Percentiles rank a stretch among this genome's conserved stretches.
Conservation (phyloP, 106 monocot species). For the Dendrobium huoshanense region DNA sequence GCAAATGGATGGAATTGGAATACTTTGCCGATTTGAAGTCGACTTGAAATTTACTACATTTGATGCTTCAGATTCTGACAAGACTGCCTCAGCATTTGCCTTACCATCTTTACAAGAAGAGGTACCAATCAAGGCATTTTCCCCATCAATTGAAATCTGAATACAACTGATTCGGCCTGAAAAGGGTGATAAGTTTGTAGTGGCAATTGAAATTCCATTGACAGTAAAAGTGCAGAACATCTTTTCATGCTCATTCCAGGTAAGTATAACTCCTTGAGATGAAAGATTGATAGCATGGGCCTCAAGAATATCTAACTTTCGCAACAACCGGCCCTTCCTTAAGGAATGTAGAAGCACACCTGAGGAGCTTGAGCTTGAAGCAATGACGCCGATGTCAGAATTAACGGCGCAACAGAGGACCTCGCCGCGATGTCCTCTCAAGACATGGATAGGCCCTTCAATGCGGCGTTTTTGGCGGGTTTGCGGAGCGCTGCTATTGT, state of each 20-base stretch:
- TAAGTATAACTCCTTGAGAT: conserved; percentile 66
- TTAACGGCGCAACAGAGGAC: conserved; percentile 60
- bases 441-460: conserved; percentile 84
- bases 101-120: conserved; percentile 25
- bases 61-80: background rate
- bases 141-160: conserved; percentile 68
- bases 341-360: conserved; percentile 81
- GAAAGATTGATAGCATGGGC: conserved; percentile 66
- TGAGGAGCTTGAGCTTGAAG: conserved; percentile 56
- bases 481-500: background rate
- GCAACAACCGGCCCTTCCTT: conserved; percentile 60
- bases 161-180: conserved; percentile 70
- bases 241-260: conserved; percentile 59
- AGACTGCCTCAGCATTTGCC: conserved; percentile 1
- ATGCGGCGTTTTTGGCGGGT: conserved; percentile 33
- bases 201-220: conserved; percentile 70
- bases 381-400: conserved; percentile 72
- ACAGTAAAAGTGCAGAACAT: conserved; percentile 69
- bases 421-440: conserved; percentile 90
- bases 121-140: conserved; percentile 60
- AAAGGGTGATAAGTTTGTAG: conserved; percentile 39
- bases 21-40: conserved; percentile 14
- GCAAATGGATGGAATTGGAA: conserved; percentile 75
- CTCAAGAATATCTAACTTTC: conserved; percentile 43
- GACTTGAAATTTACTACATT: background rate